phyloP scores from a whole-genome alignment of 768 basidiomycete genomes.

The Cytidiella melzeri region DNA sequence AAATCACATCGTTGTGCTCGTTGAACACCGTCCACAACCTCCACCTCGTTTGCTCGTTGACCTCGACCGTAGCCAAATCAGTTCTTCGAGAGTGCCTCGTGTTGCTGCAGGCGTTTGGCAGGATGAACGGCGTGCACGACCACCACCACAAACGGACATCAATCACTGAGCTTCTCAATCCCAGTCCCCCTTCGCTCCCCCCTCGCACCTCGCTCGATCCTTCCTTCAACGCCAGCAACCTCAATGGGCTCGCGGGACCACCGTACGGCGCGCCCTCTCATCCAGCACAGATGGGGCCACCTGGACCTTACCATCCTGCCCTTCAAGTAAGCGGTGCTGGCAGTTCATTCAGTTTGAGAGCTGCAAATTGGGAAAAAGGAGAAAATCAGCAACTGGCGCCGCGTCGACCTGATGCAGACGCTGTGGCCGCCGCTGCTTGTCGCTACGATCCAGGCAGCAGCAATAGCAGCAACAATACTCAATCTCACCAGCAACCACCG shows the following conservation, averaged over 20 bases:
- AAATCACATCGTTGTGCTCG: background rate
- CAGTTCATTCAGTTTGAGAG: conserved; percentile 46
- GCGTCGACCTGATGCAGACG: conserved; percentile 29
- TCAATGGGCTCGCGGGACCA: conserved; percentile 15
- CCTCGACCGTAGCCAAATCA: conserved; percentile 7
- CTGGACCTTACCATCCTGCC: conserved; percentile 13
- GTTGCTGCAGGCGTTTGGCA: conserved; percentile 13
- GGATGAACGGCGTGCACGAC: conserved; percentile 40
- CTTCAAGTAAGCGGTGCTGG: conserved; percentile 14
- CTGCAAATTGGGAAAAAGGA: conserved; percentile 56
- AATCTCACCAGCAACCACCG: conserved; percentile 1
- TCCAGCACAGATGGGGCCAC: conserved; percentile 14
- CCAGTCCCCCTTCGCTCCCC: conserved; percentile 31
- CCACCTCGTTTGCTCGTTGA: conserved; percentile 2
- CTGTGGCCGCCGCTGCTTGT: conserved; percentile 23
- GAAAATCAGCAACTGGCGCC: conserved; percentile 31
- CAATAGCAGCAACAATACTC: conserved; percentile 12
- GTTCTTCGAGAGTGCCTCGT: conserved; percentile 9
- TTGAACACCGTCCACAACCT: conserved; percentile 3
- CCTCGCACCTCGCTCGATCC: conserved; percentile 22
- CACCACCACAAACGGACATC: conserved; percentile 40
- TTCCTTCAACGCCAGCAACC: conserved; percentile 25
- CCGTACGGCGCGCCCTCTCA: conserved; percentile 23
- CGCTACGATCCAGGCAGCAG: conserved; percentile 29
- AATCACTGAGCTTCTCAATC: conserved; percentile 43